These are phyloP conservation scores for Vitis riparia DNA, from an alignment of 164 flowering plant species.

Conservation along the genomic window DNA sequence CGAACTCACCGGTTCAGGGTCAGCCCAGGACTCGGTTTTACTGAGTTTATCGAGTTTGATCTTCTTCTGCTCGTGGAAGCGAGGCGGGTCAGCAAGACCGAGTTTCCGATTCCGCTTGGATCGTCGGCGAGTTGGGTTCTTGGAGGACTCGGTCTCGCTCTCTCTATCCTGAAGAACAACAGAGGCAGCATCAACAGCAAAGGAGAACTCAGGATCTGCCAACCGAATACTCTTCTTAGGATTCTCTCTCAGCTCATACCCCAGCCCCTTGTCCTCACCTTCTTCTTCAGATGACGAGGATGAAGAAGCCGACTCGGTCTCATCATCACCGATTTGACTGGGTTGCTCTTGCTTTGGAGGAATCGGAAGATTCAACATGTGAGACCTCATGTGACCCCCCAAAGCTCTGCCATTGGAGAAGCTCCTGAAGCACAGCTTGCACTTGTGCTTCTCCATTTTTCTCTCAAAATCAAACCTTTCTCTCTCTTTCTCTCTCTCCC, in stretches of 20 bases:
- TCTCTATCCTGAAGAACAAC: conserved; percentile 62
- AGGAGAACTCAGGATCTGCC: conserved; percentile 61
- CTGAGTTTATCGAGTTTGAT: conserved; percentile 9
- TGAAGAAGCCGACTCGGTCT: conserved; percentile 19
- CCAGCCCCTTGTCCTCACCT: conserved; percentile 10
- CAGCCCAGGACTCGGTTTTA: conserved; percentile 26
- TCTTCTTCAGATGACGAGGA: conserved; percentile 26
- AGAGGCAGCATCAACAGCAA: conserved; percentile 39
- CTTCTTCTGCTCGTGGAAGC: conserved; percentile 15
- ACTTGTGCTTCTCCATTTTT: conserved; percentile 53
- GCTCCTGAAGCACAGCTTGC: conserved; percentile 51
- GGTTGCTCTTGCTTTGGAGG: conserved; percentile 18
- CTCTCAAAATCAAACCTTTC: neutral
- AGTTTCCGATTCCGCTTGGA: conserved; percentile 50
- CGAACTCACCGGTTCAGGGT: conserved; percentile 64
- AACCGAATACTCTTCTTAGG: conserved; percentile 33
- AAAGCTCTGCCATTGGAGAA: conserved; percentile 66
- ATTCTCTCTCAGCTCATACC: conserved; percentile 35
- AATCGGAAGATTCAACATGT: conserved; percentile 38
- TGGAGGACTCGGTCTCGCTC: conserved; percentile 80
- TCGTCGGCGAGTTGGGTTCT: conserved; percentile 50
- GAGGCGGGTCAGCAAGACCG: neutral
- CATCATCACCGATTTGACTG: conserved; percentile 10
- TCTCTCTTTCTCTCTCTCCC: neutral
- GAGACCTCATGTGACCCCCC: conserved; percentile 78